These are phyloP conservation scores for Cucurbita argyrosperma DNA, from an alignment of 306 rosid species.

Conservation along the genomic window DNA sequence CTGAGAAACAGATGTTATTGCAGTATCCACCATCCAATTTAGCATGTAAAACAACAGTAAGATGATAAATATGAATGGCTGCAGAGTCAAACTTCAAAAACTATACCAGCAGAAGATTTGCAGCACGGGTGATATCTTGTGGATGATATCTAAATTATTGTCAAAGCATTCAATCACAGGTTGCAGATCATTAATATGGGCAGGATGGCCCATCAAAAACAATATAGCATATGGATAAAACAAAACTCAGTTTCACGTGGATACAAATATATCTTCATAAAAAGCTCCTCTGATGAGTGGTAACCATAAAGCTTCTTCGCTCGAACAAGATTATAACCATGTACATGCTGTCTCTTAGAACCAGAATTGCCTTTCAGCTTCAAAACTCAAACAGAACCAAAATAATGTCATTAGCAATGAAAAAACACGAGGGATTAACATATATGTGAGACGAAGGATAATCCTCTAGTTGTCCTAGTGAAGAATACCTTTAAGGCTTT, in stretches of 20 bases:
- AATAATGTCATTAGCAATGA: background rate
- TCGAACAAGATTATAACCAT: constrained; percentile 77
- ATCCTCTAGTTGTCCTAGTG: constrained; percentile 8
- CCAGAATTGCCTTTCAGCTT: constrained; percentile 67
- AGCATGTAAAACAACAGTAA: background rate
- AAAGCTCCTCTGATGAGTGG: constrained; percentile 71
- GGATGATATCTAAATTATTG: constrained; percentile 65
- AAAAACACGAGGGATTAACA: constrained; percentile 1
- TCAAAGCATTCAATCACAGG: constrained; percentile 37
- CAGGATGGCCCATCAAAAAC: background rate
- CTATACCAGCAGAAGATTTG: constrained; percentile 73
- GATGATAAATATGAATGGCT: background rate
- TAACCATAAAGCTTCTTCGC: constrained; percentile 79
- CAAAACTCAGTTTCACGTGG: constrained; percentile 22
- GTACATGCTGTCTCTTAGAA: constrained; percentile 58
- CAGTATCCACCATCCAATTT: background rate
- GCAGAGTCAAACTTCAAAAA: background rate
- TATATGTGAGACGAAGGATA: background rate
- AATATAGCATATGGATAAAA: constrained; percentile 41
- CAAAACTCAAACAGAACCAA: constrained; percentile 5
- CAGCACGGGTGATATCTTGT: constrained; percentile 81
- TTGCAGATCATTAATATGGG: background rate
- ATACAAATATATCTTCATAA: constrained; percentile 87
- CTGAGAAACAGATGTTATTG: background rate
- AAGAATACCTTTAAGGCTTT: constrained; percentile 71